Evolutionary conservation across 2,329 filamentous ascomycete species (phyloP).

Genomic region (Fusarium neocosmosporiellum): DNA sequence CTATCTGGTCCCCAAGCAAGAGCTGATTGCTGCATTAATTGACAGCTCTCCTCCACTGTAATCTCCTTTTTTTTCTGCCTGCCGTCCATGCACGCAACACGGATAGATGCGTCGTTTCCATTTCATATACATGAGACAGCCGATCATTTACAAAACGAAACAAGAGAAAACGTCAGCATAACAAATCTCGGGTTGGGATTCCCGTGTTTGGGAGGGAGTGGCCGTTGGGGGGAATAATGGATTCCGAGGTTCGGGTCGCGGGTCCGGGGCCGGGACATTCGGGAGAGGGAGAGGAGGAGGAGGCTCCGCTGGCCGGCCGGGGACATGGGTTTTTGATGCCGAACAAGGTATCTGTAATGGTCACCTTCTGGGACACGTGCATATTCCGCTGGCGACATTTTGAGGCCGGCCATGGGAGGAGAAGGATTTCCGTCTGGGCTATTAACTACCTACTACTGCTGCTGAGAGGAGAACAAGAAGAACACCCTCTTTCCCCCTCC

Average conservation of each 20-base stretch:
- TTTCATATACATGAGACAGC: conserved; percentile 5
- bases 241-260: conserved; percentile 13
- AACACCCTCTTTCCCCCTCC: neutral
- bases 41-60: neutral
- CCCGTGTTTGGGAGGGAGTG: conserved; percentile 9
- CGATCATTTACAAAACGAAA: conserved; percentile 9
- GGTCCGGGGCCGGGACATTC: conserved; percentile 21
- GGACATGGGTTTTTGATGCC: neutral
- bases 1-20: neutral
- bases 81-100: neutral
- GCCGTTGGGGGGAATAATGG: neutral
- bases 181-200: conserved; percentile 10
- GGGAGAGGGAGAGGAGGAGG: too few relatives aligned
- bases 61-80: neutral
- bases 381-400: neutral
- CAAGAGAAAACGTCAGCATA: neutral
- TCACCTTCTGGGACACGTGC: neutral
- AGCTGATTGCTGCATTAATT: neutral
- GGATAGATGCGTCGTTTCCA: neutral
- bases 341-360: neutral
- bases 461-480: neutral
- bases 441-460: neutral
- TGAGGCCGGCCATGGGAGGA: neutral
- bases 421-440: neutral
- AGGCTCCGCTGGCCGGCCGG: neutral